A percentile compares a stretch with the other conserved stretches of the same genome.
Conservation (phyloP, 306 rosid species). For the Pterocarpus santalinus region DNA sequence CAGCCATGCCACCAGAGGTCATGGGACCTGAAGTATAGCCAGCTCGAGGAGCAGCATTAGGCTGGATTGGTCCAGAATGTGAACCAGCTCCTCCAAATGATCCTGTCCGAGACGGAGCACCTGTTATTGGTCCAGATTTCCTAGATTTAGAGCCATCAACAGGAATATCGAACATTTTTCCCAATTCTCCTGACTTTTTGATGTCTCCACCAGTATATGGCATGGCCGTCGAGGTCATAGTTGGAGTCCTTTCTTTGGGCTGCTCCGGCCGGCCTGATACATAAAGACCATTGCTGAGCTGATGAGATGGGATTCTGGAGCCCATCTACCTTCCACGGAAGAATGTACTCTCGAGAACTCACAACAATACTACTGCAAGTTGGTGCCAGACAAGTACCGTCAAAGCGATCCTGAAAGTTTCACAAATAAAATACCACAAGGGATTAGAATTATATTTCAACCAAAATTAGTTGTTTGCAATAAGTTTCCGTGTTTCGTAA, state of each 20-base stretch:
- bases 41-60: constrained; percentile 74
- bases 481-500: constrained; percentile 22
- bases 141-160: constrained; percentile 91
- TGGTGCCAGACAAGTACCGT: constrained; percentile 21
- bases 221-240: constrained; percentile 88
- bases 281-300: constrained; percentile 96
- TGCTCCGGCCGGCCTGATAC: constrained; percentile 99
- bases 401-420: constrained; percentile 44
- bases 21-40: constrained; percentile 85
- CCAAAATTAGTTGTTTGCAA: constrained; percentile 23
- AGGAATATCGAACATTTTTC: constrained; percentile 98
- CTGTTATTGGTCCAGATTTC: constrained; percentile 92
- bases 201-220: constrained; percentile 99
- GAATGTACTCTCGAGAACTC: constrained; percentile 40
- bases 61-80: constrained; percentile 91
- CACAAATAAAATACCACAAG: constrained; percentile 9
- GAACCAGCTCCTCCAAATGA: constrained; percentile 95
- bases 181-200: constrained; percentile 91
- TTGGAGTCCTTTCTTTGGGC: constrained; percentile 94
- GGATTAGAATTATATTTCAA: constrained; percentile 31
- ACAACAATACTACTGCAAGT: constrained; percentile 29
- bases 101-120: constrained; percentile 78
- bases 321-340: constrained; percentile 67
- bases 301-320: constrained; percentile 97
- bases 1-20: constrained; percentile 67